Percentiles rank a stretch among this genome's conserved stretches.
These are phyloP conservation scores for Lachancea meyersii DNA, from an alignment of 805 yeast genomes.

Conservation along the genomic window DNA sequence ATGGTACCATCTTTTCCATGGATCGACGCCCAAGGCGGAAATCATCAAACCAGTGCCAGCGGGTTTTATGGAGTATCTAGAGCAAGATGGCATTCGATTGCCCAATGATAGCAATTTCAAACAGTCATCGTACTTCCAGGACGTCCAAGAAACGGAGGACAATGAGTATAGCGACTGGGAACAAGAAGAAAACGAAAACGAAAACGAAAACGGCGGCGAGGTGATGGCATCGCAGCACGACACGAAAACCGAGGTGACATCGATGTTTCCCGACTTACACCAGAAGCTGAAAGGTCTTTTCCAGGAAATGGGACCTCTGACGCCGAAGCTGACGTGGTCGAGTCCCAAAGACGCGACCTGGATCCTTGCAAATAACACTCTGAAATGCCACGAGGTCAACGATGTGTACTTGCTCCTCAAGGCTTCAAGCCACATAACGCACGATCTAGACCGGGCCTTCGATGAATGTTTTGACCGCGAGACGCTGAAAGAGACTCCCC, in stretches of 20 bases:
- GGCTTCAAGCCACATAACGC: conserved; percentile 80
- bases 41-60: conserved; percentile 54
- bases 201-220: conserved; percentile 22
- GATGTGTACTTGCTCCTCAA: conserved; percentile 79
- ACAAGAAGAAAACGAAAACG: conserved; percentile 44
- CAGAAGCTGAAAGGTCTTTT: conserved; percentile 42
- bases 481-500: conserved; percentile 14
- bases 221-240: conserved; percentile 18
- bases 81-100: conserved; percentile 61
- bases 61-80: conserved; percentile 52
- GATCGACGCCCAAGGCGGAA: conserved; percentile 43
- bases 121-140: conserved; percentile 31
- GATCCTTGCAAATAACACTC: conserved; percentile 75
- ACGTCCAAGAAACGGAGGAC: conserved; percentile 40
- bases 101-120: conserved; percentile 39
- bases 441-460: conserved; percentile 73
- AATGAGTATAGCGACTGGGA: conserved; percentile 77
- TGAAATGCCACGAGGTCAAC: conserved; percentile 61
- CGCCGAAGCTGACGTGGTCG: conserved; percentile 95
- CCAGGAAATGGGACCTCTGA: conserved; percentile 48
- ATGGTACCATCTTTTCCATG: conserved; percentile 53
- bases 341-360: conserved; percentile 93
- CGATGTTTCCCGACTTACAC: conserved; percentile 57
- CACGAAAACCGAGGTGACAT: conserved; percentile 34
- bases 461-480: conserved; percentile 39